A percentile compares a stretch with the other conserved stretches of the same genome.
These are phyloP conservation scores for Tricholoma furcatifolium DNA, from an alignment of 768 basidiomycete species.

Conservation along the genomic window DNA sequence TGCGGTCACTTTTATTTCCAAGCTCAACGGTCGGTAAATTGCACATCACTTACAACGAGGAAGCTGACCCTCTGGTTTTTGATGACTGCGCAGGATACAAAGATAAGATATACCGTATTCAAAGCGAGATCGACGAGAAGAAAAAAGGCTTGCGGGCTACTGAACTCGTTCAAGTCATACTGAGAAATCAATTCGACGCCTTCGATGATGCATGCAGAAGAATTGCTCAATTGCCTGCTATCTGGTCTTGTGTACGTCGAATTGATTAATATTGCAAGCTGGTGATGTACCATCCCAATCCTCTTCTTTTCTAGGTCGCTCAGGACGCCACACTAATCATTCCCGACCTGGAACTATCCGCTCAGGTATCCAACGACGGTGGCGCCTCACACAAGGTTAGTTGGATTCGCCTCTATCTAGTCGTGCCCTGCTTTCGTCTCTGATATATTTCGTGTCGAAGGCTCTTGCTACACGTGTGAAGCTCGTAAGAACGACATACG, in stretches of 20 bases:
- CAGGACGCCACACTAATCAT: not conserved
- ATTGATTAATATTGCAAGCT: not conserved
- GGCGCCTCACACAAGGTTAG: not conserved
- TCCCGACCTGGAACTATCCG: not conserved
- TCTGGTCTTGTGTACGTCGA: slow-evolving; percentile 1
- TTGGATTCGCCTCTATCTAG: not conserved
- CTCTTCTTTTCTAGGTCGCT: not conserved
- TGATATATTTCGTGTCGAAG: not conserved
- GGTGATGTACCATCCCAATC: too few species aligned
- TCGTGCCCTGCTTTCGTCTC: not conserved
- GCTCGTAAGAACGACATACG: slow-evolving; percentile 1
- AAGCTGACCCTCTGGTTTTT: not conserved
- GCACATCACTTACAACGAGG: not conserved
- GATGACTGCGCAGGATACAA: not conserved
- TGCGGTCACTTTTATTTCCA: not conserved
- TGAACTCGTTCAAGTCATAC: slow-evolving; percentile 2
- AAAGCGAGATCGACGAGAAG: slow-evolving; percentile 1
- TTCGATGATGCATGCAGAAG: slow-evolving; percentile 7
- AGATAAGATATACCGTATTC: not conserved
- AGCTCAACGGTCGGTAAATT: not conserved
- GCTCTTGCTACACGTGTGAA: slow-evolving; percentile 1
- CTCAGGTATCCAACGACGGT: not conserved
- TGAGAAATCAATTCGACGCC: slow-evolving; percentile 1
- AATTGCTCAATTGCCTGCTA: not conserved
- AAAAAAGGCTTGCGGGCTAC: not conserved